phyloP scores from a whole-genome alignment of 2,329 filamentous ascomycete genomes.

The Rachicladosporium sp. region DNA sequence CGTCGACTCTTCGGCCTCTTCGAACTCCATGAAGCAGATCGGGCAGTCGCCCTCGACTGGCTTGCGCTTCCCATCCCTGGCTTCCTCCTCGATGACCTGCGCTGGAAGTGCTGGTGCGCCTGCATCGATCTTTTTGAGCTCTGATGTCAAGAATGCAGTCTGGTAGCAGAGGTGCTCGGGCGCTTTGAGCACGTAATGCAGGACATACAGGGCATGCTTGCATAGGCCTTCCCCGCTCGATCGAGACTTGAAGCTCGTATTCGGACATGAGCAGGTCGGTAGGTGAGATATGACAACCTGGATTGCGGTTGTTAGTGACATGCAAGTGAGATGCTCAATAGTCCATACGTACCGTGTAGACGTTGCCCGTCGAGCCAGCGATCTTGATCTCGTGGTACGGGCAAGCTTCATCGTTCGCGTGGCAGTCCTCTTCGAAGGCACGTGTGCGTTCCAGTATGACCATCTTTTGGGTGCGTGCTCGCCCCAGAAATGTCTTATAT shows the following conservation, averaged over 20 bases:
- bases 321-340: no score
- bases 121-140: slow-evolving; percentile 44
- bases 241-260: slow-evolving; percentile 9
- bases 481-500: slow-evolving; percentile 13
- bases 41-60: slow-evolving; percentile 50
- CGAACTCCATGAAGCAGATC: slow-evolving; percentile 48
- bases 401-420: slow-evolving; percentile 35
- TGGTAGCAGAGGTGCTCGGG: slow-evolving; percentile 46
- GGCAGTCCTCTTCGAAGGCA: slow-evolving; percentile 30
- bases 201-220: slow-evolving; percentile 52
- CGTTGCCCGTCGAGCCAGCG: slow-evolving; percentile 49
- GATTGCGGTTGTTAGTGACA: no score
- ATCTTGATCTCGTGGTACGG: slow-evolving; percentile 44
- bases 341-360: slow-evolving; percentile 41
- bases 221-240: slow-evolving; percentile 37
- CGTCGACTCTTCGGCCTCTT: slow-evolving; percentile 36
- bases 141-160: slow-evolving; percentile 45
- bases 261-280: slow-evolving; percentile 26
- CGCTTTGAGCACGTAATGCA: slow-evolving; percentile 46
- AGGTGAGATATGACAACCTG: slow-evolving; percentile 37
- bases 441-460: slow-evolving; percentile 43
- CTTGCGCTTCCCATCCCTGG: slow-evolving; percentile 40
- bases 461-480: slow-evolving; percentile 30
- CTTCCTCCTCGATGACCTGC: slow-evolving; percentile 17
- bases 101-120: slow-evolving; percentile 39